These are phyloP conservation scores for Xylaria sp. DNA, from an alignment of 2,329 filamentous ascomycete species.

Conservation along the genomic window DNA sequence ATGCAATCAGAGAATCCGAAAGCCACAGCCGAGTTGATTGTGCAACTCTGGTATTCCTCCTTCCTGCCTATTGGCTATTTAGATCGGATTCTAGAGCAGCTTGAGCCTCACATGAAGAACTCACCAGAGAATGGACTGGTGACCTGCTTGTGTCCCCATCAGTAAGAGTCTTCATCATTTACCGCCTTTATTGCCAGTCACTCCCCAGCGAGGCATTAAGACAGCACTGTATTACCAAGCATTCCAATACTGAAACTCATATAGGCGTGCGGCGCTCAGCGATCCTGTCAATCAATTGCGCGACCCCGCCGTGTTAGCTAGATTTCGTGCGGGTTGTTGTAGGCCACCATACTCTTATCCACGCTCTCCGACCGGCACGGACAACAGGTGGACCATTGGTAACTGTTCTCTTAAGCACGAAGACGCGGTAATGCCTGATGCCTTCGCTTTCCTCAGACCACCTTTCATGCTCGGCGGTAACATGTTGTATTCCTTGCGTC, in stretches of 20 bases:
- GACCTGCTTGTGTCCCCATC: neutral
- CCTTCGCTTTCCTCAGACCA: neutral
- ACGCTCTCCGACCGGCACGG: neutral
- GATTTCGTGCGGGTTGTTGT: neutral
- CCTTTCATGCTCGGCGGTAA: neutral
- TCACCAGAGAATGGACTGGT: neutral
- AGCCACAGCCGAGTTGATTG: neutral
- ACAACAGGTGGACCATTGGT: neutral
- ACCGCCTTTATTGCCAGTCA: neutral
- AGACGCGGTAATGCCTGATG: neutral
- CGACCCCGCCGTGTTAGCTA: neutral
- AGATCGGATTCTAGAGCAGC: neutral
- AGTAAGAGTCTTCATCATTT: neutral
- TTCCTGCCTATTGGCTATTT: neutral
- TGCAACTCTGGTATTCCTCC: neutral
- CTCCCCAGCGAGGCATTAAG: neutral
- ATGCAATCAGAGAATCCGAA: neutral
- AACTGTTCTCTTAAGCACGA: neutral
- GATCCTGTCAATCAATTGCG: neutral
- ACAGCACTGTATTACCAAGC: neutral
- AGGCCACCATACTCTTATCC: neutral
- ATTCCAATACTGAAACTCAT: neutral
- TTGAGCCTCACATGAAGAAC: neutral
- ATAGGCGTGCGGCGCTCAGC: too few species aligned
- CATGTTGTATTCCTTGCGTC: neutral